Evolutionary conservation across 129 eudicot genomes (phyloP).

Genomic region (Kitagawia praeruptora): DNA sequence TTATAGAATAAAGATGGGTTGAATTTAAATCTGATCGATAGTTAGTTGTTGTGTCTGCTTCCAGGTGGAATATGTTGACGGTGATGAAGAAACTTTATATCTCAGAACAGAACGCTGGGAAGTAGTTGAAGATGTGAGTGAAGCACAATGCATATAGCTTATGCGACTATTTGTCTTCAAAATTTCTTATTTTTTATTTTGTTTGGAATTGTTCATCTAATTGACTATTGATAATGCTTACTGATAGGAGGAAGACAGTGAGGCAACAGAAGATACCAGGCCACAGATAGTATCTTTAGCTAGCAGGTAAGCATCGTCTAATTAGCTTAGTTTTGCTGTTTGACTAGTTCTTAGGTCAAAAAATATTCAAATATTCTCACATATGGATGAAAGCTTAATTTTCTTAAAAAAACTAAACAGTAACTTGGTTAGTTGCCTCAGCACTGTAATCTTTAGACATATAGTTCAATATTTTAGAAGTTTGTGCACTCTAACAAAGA

Average conservation of each 20-base stretch:
- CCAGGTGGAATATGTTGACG: slow-evolving; percentile 27
- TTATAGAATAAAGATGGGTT: not conserved
- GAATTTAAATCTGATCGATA: not conserved
- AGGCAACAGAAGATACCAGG: slow-evolving; percentile 7
- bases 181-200: not conserved
- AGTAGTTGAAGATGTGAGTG: slow-evolving; percentile 25
- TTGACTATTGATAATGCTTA: not conserved
- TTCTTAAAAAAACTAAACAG: not conserved
- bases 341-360: not conserved
- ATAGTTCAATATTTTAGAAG: not conserved
- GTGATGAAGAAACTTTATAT: slow-evolving; percentile 17
- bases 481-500: not conserved
- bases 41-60: not conserved
- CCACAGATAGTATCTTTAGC: not conserved
- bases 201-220: not conserved
- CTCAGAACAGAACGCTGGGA: slow-evolving; percentile 22
- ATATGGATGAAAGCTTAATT: not conserved
- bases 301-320: slow-evolving; percentile 3
- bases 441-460: not conserved
- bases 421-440: not conserved
- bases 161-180: not conserved
- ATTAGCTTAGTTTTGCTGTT: not conserved
- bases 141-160: slow-evolving; percentile 6
- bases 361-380: not conserved
- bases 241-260: slow-evolving; percentile 11